phyloP scores from a whole-genome alignment of 176 grass and related monocot genomes.

The Dactylis glomerata region DNA sequence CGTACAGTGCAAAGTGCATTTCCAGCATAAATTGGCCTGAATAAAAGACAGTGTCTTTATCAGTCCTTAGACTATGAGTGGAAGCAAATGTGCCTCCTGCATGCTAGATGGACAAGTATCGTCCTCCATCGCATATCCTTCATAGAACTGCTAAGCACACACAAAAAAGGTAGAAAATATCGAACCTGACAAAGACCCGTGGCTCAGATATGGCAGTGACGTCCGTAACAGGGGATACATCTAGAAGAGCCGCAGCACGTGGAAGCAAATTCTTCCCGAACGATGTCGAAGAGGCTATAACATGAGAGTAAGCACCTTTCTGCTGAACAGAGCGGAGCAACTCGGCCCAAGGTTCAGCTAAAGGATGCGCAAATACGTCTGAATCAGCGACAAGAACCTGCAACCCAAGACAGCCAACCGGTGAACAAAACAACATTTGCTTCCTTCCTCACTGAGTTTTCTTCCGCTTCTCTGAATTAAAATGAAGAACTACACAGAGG shows the following conservation, averaged over 20 bases:
- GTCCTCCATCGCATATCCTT: not conserved
- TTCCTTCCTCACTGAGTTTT: not conserved
- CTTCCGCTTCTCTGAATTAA: not conserved
- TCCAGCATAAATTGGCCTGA: conserved; percentile 96
- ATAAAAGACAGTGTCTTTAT: not conserved
- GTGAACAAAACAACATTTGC: not conserved
- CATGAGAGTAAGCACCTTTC: conserved; percentile 72
- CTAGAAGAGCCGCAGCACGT: conserved; percentile 76
- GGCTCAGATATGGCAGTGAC: conserved; percentile 66
- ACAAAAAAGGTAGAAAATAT: not conserved
- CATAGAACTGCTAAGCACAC: not conserved
- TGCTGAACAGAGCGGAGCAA: conserved; percentile 68
- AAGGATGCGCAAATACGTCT: conserved; percentile 55
- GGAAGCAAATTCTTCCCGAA: conserved; percentile 98
- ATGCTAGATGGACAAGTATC: not conserved
- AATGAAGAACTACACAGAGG: not conserved
- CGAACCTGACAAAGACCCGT: conserved; percentile 74
- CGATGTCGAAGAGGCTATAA: conserved; percentile 73
- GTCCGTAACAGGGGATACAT: conserved; percentile 93
- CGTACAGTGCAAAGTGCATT: conserved; percentile 91
- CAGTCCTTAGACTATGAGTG: not conserved
- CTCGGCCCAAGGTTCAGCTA: conserved; percentile 81
- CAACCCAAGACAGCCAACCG: not conserved
- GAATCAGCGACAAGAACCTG: conserved; percentile 87
- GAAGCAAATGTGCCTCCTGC: not conserved